Base-by-base conservation (phyloP, 108 stramenopile species). In the Ochromonas danica region DNA sequence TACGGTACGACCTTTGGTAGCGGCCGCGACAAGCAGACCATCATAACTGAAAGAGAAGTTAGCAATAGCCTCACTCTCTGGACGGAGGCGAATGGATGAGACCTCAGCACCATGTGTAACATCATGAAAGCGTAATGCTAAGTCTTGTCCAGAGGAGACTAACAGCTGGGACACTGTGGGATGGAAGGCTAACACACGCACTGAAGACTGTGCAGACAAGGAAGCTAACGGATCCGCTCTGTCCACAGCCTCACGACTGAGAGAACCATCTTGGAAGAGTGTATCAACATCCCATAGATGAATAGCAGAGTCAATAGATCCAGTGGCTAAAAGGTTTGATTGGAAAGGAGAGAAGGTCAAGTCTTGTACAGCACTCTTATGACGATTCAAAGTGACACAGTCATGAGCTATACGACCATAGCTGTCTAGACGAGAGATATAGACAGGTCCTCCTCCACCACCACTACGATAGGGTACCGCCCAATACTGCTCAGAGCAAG, bases 401-500 rank as follows among this genome's bases (percentile, higher is more conserved):
- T 17, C 14, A 0, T 57, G 25, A 28, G 42, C 65, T 3, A 83
- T 81, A 74, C 82, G 81, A n/a, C 84, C 85, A 33, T 70, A 33
- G 25, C 33, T 39, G 1, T 77, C 71, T 31, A 85, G 70, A 0
- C 61, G 63, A 27, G 82, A 83, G 39, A 86, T 84, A 71, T 75
- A 86, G 38, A 86, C 85, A 30, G 84, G 79, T 0, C 85, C 85
- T 1, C 85, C 85, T 0, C 83, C 85, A 51, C 72, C 72, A 33
- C 72, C 72, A 14, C 72, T 39, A 0, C 0, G 6, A 22, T 74
- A 74, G 39, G 72, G 72, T 0, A 74, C 39, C 1, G 72, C 72
- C 42, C 42, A 74, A 33, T 22, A 74, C 30, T 1, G 14, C 22
- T 61, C 72, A 27, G 39, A 42, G 22, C 42, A 43, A 10, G 72